A percentile compares a stretch with the other conserved stretches of the same genome.
These are phyloP conservation scores for Endoconidiophora laricicola DNA, from an alignment of 2,329 filamentous ascomycete genomes.

Conservation along the genomic window DNA sequence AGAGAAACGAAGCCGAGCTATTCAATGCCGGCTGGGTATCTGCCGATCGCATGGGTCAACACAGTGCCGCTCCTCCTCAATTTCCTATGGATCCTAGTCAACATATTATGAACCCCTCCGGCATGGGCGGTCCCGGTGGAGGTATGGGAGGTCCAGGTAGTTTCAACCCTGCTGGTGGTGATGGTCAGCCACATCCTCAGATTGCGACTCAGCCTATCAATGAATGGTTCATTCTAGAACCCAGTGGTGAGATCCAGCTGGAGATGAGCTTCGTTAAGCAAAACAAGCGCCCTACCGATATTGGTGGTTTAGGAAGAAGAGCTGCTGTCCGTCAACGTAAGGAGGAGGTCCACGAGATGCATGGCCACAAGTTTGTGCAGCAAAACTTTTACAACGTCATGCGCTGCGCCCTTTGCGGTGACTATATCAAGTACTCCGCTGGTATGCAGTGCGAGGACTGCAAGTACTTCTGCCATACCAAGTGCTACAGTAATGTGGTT, in stretches of 20 bases:
- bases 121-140: slow-evolving; percentile 21
- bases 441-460: slow-evolving; percentile 99
- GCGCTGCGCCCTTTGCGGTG: slow-evolving; percentile 93
- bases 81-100: slow-evolving; percentile 39
- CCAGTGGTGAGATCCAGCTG: slow-evolving; percentile 79
- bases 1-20: slow-evolving; percentile 92
- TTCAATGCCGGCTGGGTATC: slow-evolving; percentile 94
- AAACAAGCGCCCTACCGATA: slow-evolving; percentile 66
- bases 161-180: slow-evolving; percentile 20
- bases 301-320: slow-evolving; percentile 84
- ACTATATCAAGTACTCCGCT: slow-evolving; percentile 95
- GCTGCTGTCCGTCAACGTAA: slow-evolving; percentile 94
- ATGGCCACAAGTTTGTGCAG: slow-evolving; percentile 96
- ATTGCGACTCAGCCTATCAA: slow-evolving; percentile 53
- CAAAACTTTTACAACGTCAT: slow-evolving; percentile 99
- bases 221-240: slow-evolving; percentile 93
- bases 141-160: slow-evolving; percentile 24
- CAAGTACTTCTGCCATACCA: slow-evolving; percentile 98
- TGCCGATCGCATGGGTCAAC: slow-evolving; percentile 76
- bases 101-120: slow-evolving; percentile 17
- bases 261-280: slow-evolving; percentile 87
- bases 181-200: slow-evolving; percentile 26
- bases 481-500: slow-evolving; percentile 91
- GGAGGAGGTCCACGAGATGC: slow-evolving; percentile 96
- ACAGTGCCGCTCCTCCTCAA: slow-evolving; percentile 31